Conservation (phyloP, 2,329 filamentous ascomycete genomes). For the Ascocoryne sarcoides region DNA sequence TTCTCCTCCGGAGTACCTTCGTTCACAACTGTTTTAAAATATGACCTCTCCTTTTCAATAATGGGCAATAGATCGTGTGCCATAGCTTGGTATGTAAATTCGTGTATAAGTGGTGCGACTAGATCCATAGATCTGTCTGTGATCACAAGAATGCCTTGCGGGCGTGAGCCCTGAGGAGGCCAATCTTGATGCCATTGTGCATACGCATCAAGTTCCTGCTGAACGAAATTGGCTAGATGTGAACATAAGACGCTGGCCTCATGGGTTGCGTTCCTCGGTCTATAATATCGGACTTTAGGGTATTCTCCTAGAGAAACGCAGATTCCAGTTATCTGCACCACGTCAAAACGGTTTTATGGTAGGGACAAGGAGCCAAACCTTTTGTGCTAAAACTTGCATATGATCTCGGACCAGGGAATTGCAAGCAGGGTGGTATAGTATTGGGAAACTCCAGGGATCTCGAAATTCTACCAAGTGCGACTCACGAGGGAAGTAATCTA, state of each 20-base stretch:
- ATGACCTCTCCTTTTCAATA: constrained; percentile 79
- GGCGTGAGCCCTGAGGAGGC: constrained; percentile 68
- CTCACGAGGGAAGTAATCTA: constrained; percentile 86
- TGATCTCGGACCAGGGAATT: constrained; percentile 76
- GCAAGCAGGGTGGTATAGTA: constrained; percentile 84
- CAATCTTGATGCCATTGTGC: constrained; percentile 78
- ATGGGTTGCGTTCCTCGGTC: constrained; percentile 64
- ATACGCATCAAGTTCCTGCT: constrained; percentile 85
- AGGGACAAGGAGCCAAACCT: constrained; percentile 43
- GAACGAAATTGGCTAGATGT: constrained; percentile 83
- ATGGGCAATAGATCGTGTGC: constrained; percentile 87
- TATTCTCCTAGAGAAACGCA: constrained; percentile 93
- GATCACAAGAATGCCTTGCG: constrained; percentile 75
- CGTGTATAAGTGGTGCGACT: constrained; percentile 78
- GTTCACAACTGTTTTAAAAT: constrained; percentile 73
- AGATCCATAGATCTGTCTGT: constrained; percentile 92
- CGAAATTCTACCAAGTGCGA: constrained; percentile 85
- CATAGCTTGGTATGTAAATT: constrained; percentile 99
- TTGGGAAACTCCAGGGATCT: constrained; percentile 92
- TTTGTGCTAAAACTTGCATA: constrained; percentile 78
- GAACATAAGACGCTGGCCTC: constrained; percentile 82
- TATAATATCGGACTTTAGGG: constrained; percentile 86
- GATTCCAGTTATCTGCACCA: constrained; percentile 65
- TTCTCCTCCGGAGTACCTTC: constrained; percentile 62
- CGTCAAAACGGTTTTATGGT: constrained; percentile 12